Evolutionary conservation across 1,284 basidiomycete genomes (phyloP).

Genomic region (Cutaneotrichosporon dermatis): DNA sequence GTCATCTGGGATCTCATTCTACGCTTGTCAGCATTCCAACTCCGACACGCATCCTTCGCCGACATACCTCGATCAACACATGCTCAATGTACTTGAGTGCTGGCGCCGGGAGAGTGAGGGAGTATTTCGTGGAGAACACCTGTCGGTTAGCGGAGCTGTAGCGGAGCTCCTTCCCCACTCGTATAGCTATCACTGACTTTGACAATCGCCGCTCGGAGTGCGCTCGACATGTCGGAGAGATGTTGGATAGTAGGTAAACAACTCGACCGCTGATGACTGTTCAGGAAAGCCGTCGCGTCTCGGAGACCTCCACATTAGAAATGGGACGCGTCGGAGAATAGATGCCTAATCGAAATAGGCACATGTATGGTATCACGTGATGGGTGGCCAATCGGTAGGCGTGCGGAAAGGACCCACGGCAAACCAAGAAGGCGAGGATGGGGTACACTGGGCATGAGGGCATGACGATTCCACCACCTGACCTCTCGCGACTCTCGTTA

Average conservation of each 20-base stretch:
- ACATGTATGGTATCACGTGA: neutral
- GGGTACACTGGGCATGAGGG: too few species aligned
- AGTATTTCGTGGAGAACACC: constrained; percentile 51
- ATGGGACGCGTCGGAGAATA: constrained; percentile 1
- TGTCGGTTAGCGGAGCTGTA: constrained; percentile 15
- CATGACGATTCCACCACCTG: neutral
- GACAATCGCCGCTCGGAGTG: constrained; percentile 46
- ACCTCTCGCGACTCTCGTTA: neutral
- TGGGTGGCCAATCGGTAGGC: neutral
- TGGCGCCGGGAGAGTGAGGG: constrained; percentile 46
- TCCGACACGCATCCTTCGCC: neutral
- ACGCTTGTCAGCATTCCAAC: neutral
- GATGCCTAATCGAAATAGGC: neutral
- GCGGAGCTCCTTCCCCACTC: too few species aligned
- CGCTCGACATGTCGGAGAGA: constrained; percentile 31
- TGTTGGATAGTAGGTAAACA: neutral
- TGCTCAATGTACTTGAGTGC: constrained; percentile 47
- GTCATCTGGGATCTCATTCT: constrained; percentile 63
- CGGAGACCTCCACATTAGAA: constrained; percentile 12
- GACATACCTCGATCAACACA: constrained; percentile 41
- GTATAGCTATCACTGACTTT: constrained; percentile 31
- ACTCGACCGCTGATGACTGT: neutral
- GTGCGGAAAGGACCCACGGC: neutral
- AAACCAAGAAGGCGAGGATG: neutral
- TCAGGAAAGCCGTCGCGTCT: constrained; percentile 1